Conservation (phyloP, 208 protist genomes). For the Leishmania aethiopica region DNA sequence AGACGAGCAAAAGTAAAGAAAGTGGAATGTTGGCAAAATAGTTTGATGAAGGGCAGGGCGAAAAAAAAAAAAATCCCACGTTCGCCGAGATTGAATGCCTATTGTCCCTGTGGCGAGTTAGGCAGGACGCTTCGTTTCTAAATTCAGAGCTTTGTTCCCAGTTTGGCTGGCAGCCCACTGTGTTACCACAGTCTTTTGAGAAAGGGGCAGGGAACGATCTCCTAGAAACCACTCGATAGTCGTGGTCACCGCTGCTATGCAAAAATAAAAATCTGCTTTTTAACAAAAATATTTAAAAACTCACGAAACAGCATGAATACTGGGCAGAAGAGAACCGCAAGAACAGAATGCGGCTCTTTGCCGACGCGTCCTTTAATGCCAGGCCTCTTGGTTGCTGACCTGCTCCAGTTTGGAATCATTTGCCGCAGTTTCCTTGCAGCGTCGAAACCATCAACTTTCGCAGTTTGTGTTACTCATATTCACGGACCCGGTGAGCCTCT, state of each 20-base stretch:
- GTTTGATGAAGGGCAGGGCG: neutral
- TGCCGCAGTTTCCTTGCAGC: neutral
- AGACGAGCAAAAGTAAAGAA: neutral
- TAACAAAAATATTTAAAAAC: neutral
- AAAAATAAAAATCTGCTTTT: neutral
- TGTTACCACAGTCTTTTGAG: neutral
- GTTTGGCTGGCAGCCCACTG: neutral
- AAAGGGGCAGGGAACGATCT: neutral
- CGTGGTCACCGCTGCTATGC: no score
- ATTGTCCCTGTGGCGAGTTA: neutral
- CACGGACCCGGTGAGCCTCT: neutral
- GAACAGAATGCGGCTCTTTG: neutral
- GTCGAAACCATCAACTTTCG: neutral
- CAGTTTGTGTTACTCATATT: neutral
- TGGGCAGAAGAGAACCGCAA: neutral
- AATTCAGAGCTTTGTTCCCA: neutral
- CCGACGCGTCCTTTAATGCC: neutral
- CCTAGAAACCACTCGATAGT: neutral
- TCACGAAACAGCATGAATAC: no score
- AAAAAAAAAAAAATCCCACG: neutral
- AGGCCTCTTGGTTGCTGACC: neutral
- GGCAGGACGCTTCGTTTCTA: neutral
- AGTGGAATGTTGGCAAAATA: neutral
- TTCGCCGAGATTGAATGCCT: neutral
- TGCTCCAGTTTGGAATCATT: neutral